phyloP scores from a whole-genome alignment of 305 asterid species.

The Plantago rigida region DNA sequence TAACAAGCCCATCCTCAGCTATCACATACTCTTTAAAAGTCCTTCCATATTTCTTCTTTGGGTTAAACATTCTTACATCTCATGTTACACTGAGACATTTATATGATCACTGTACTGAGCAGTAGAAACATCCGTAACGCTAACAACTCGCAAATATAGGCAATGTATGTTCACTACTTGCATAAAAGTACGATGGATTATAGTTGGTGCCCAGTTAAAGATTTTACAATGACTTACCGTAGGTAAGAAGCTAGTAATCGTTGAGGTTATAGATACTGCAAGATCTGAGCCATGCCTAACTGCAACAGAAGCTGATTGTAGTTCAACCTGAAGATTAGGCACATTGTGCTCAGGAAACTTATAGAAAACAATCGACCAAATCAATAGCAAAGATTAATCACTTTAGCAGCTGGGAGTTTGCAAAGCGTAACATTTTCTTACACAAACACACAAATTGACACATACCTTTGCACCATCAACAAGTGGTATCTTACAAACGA shows the following conservation, averaged over 20 bases:
- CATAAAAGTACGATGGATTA: background rate
- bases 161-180: no score
- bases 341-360: background rate
- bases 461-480: conserved; percentile 70
- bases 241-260: conserved; percentile 34
- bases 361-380: background rate
- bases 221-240: conserved; percentile 30
- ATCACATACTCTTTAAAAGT: no score
- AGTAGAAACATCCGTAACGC: no score
- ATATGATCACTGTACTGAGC: no score
- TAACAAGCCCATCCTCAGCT: background rate
- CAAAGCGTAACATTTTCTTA: background rate
- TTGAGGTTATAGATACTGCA: conserved; percentile 38
- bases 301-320: conserved; percentile 31
- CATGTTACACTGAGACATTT: no score
- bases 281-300: conserved; percentile 51
- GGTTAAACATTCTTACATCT: no score
- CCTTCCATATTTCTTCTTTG: no score
- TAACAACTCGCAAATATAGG: no score
- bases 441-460: background rate
- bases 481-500: conserved; percentile 62
- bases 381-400: background rate
- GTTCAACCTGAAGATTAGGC: conserved; percentile 45
- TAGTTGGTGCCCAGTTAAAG: background rate
- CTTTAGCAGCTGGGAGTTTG: background rate